These are phyloP conservation scores for Boechera divaricarpa DNA, from an alignment of 345 rosid genomes.

Conservation along the genomic window DNA sequence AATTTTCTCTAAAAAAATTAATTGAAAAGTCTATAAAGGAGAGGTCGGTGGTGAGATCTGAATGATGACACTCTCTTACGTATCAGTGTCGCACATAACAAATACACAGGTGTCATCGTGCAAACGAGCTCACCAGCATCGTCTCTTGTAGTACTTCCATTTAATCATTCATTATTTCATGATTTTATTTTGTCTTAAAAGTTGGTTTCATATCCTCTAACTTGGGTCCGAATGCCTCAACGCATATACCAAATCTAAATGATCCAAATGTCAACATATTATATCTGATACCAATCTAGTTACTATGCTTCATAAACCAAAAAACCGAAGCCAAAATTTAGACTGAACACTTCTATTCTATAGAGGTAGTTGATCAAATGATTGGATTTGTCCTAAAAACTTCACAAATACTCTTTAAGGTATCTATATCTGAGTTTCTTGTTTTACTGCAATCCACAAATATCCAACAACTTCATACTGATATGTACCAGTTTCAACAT, in stretches of 20 bases:
- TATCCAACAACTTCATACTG: no score
- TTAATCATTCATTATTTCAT: neutral
- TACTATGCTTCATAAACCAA: neutral
- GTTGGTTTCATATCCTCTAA: neutral
- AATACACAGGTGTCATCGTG: neutral
- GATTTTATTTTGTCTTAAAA: neutral
- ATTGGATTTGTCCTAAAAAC: neutral
- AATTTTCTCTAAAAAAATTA: neutral
- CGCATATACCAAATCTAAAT: neutral
- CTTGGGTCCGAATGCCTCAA: neutral
- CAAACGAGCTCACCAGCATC: neutral
- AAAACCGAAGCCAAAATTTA: neutral
- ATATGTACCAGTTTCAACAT: no score
- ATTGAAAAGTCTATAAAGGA: neutral
- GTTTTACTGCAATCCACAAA: no score
- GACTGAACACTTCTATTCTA: no score
- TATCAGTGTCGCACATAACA: neutral
- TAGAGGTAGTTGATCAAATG: no score
- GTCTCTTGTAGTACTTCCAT: neutral
- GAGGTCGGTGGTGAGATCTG: constrained; percentile 26
- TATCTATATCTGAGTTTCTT: no score
- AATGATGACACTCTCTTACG: constrained; percentile 10
- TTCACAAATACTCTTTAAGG: no score
- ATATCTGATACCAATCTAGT: neutral
- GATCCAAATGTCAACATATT: neutral